These are phyloP conservation scores for Cytospora piceae DNA, from an alignment of 2,329 filamentous ascomycete species.

Conservation along the genomic window DNA sequence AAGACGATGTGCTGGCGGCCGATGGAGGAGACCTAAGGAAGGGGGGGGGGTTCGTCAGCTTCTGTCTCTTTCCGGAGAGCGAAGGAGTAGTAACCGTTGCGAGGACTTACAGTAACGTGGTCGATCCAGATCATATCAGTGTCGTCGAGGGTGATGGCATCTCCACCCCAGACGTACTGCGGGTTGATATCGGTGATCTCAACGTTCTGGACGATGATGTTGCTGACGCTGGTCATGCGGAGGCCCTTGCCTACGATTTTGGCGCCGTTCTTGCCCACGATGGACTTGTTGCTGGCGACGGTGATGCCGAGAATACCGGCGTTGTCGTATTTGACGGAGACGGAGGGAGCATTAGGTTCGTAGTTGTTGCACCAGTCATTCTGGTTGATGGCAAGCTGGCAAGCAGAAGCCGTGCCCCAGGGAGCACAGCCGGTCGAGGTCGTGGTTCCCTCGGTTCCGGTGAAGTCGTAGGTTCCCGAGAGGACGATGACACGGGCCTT, in stretches of 20 bases:
- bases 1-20: constrained; percentile 56
- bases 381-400: constrained; percentile 65
- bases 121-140: constrained; percentile 34
- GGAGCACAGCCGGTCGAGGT: constrained; percentile 61
- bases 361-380: constrained; percentile 64
- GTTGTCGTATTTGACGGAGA: constrained; percentile 52
- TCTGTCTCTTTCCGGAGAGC: not conserved
- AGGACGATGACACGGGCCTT: constrained; percentile 61
- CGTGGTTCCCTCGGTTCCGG: constrained; percentile 55
- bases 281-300: constrained; percentile 60
- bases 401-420: constrained; percentile 55
- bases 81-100: no score
- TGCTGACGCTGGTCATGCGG: constrained; percentile 51
- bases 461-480: constrained; percentile 60
- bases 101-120: constrained; percentile 24
- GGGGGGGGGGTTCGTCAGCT: constrained; percentile 40
- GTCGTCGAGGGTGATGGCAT: constrained; percentile 57
- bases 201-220: constrained; percentile 66
- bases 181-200: constrained; percentile 60
- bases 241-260: constrained; percentile 64
- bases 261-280: constrained; percentile 56
- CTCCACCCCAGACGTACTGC: constrained; percentile 62
- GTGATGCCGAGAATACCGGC: constrained; percentile 55
- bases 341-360: constrained; percentile 52
- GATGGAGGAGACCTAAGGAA: constrained; percentile 54